A percentile compares a stretch with the other conserved stretches of the same genome.
phyloP scores from a whole-genome alignment of 2,329 filamentous ascomycete species.

The Canariomyces notabilis region DNA sequence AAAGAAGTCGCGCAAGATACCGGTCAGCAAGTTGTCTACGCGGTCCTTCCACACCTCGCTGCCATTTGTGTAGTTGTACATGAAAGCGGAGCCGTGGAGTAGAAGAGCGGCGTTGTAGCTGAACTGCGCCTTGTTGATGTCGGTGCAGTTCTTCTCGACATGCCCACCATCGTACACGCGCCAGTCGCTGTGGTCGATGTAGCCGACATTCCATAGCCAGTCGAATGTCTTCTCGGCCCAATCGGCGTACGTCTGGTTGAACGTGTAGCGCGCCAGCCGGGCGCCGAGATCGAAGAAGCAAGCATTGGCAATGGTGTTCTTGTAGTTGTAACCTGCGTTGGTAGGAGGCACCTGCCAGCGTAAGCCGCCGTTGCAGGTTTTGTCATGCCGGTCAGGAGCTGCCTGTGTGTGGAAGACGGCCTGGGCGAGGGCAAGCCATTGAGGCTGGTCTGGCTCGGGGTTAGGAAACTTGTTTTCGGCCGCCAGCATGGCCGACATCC shows the following conservation, averaged over 20 bases:
- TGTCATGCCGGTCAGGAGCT: slow-evolving; percentile 56
- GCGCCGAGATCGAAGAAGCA: slow-evolving; percentile 62
- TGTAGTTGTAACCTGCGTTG: slow-evolving; percentile 74
- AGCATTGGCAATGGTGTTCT: slow-evolving; percentile 40
- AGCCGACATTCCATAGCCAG: slow-evolving; percentile 50
- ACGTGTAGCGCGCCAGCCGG: slow-evolving; percentile 66
- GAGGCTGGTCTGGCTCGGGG: slow-evolving; percentile 47
- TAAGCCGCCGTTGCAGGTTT: slow-evolving; percentile 63
- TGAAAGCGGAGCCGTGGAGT: slow-evolving; percentile 58
- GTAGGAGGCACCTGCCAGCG: slow-evolving; percentile 73
- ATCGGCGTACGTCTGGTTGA: slow-evolving; percentile 58
- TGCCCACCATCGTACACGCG: slow-evolving; percentile 62
- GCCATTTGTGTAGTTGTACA: slow-evolving; percentile 62
- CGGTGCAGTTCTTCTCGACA: slow-evolving; percentile 53
- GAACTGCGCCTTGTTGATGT: slow-evolving; percentile 59
- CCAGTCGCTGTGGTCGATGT: slow-evolving; percentile 51
- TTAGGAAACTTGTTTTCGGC: slow-evolving; percentile 61
- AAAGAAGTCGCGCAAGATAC: slow-evolving; percentile 48
- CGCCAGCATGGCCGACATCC: slow-evolving; percentile 61
- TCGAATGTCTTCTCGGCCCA: slow-evolving; percentile 59
- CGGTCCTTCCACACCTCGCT: slow-evolving; percentile 48
- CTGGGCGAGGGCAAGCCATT: slow-evolving; percentile 63
- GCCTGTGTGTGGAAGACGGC: slow-evolving; percentile 64
- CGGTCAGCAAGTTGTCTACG: slow-evolving; percentile 50
- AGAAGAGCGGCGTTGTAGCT: slow-evolving; percentile 62